These are phyloP conservation scores for Asterochloris erici DNA, from an alignment of 139 green algal genomes.

Conservation along the genomic window DNA sequence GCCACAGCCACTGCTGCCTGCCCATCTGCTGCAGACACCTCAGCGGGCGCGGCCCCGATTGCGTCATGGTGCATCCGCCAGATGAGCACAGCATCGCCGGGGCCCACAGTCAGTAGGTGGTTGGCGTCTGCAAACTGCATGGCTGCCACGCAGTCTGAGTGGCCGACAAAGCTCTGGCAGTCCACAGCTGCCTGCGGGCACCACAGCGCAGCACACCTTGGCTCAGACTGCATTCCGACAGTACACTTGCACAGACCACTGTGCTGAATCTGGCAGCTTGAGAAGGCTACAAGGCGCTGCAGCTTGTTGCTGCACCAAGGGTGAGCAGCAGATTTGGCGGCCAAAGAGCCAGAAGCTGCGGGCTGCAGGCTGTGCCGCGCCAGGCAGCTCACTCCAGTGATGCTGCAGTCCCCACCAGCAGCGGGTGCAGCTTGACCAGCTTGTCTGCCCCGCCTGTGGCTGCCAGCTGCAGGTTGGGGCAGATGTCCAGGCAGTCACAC, in stretches of 20 bases:
- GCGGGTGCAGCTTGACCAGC: slow-evolving; percentile 34
- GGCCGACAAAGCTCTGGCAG: slow-evolving; percentile 45
- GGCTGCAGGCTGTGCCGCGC: no score
- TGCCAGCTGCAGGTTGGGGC: slow-evolving; percentile 23
- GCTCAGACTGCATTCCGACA: no score
- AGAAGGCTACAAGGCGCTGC: no score
- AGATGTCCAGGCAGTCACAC: slow-evolving; percentile 14
- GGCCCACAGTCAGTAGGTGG: slow-evolving; percentile 12
- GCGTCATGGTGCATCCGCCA: slow-evolving; percentile 8
- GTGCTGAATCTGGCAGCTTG: no score
- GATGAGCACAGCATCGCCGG: slow-evolving; percentile 14
- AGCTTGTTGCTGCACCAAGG: no score
- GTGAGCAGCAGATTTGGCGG: no score
- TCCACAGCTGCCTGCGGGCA: background rate
- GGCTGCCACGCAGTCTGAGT: slow-evolving; percentile 35
- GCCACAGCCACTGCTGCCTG: no score
- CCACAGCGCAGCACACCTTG: background rate
- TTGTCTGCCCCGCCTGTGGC: slow-evolving; percentile 38
- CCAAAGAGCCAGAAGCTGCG: no score
- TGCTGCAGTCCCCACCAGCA: background rate
- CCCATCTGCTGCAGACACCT: background rate
- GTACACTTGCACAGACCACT: no score
- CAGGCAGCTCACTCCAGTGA: background rate
- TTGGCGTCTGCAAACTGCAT: slow-evolving; percentile 1
- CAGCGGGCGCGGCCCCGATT: background rate